Evolutionary conservation across 768 basidiomycete species (phyloP).

Genomic region (Russula vinacea): DNA sequence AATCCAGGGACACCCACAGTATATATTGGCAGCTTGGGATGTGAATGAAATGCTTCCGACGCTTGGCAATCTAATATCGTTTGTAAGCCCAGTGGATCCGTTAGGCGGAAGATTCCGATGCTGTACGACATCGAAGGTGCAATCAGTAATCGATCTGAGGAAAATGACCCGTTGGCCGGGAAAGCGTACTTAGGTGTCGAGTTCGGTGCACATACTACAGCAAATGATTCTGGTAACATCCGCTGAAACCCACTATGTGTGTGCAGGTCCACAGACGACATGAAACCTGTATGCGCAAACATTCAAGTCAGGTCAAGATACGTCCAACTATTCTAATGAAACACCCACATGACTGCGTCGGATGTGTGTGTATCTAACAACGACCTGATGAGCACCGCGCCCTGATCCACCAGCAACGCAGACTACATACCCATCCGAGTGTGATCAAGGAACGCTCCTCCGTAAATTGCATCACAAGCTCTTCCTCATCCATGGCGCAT

Average conservation of each 20-base stretch:
- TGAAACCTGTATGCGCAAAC: slow-evolving; percentile 56
- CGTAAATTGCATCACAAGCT: slow-evolving; percentile 80
- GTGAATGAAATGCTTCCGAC: slow-evolving; percentile 82
- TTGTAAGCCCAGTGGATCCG: slow-evolving; percentile 79
- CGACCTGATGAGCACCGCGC: slow-evolving; percentile 10
- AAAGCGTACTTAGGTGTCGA: slow-evolving; percentile 64
- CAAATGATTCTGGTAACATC: slow-evolving; percentile 90
- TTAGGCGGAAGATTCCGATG: slow-evolving; percentile 86
- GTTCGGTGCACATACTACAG: slow-evolving; percentile 85
- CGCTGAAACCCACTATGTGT: slow-evolving; percentile 87
- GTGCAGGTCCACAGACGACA: slow-evolving; percentile 92
- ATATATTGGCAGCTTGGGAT: slow-evolving; percentile 80
- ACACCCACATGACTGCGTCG: slow-evolving; percentile 76
- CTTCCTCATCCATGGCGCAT: slow-evolving; percentile 88
- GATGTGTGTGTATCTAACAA: slow-evolving; percentile 84
- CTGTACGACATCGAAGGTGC: slow-evolving; percentile 41
- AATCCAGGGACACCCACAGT: slow-evolving; percentile 52
- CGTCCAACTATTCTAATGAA: not conserved
- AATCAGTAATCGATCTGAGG: slow-evolving; percentile 34
- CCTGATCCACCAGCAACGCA: not conserved
- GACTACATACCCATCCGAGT: slow-evolving; percentile 77
- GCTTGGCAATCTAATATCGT: slow-evolving; percentile 64
- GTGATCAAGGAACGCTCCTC: slow-evolving; percentile 78
- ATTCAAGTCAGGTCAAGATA: slow-evolving; percentile 16
- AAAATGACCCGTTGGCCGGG: not conserved